Evolutionary conservation across 2,329 filamentous ascomycete genomes (phyloP), one percentile per base, ranked within the genome.

Genomic region (Colletotrichum magnum): DNA sequence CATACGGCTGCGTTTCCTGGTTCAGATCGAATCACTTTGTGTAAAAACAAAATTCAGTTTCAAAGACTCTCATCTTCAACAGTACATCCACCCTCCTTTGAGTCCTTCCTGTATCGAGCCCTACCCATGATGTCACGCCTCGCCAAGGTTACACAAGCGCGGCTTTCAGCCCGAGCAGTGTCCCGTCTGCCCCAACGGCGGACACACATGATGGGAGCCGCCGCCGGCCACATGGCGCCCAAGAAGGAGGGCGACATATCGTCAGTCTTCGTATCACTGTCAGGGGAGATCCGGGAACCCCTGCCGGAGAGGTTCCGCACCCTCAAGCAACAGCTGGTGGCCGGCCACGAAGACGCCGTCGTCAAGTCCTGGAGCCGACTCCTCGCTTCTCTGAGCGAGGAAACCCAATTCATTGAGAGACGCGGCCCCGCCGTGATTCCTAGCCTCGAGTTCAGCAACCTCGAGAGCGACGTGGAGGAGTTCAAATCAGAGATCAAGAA

Each of bases 171-270:
- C 24, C 39, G 7, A 15, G 6, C 6, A 5, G 5, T n/a, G 10
- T n/a, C 54, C 12, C 39, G 1, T 24, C 12, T 65, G 5, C 18
- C 18, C 6, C 36, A 70, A 15, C 52, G 28, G 2, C 63, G 68
- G 12, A 54, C 51, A 6, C 64, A 68, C 16, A 70, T 70, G 68
- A 68, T 68, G 64, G 64, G 52, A 21, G 58, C 47, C 3, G 52
- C 58, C n/a, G 47, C 52, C 10, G 36, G 53, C 1, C 56, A 62
- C 15, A 10, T 10, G 7, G 56, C 47, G 4, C 57, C 72, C 13
- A 89, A 89, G 72, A 83, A 86, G 47, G 87, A 89, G 72, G 89
- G 89, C 3, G 85, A 90, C 71, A 91, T 92, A 41, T 89, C 89
- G 0, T 88, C 89, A 59, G 80, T 88, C 1, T 92, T 92, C 66